Evolutionary conservation across 306 rosid genomes (phyloP).

Genomic region (Hylodesmum podocarpum): DNA sequence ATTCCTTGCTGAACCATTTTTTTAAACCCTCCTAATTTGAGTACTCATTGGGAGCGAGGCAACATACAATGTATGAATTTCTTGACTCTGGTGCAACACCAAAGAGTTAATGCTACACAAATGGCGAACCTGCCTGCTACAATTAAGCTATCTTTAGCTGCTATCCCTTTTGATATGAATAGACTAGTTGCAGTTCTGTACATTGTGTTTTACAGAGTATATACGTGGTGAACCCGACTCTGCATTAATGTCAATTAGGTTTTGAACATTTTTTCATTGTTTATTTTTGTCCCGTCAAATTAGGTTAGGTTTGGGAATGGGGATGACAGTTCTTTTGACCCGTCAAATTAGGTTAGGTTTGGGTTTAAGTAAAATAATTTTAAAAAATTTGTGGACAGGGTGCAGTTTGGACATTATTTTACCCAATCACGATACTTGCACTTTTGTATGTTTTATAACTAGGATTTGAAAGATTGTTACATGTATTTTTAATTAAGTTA

Average conservation of each 20-base stretch:
- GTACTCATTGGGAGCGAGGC: constrained; percentile 5
- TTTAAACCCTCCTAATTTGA: background rate
- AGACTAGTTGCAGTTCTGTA: background rate
- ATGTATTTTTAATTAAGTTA: background rate
- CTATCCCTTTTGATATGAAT: background rate
- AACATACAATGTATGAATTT: background rate
- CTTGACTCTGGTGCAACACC: background rate
- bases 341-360: background rate
- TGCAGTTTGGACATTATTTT: background rate
- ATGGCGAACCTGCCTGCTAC: background rate
- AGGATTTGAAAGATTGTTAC: background rate
- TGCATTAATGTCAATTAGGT: background rate
- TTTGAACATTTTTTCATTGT: background rate
- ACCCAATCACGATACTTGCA: background rate
- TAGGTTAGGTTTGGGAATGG: background rate
- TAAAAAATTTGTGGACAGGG: background rate
- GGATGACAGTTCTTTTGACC: background rate
- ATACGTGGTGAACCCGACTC: background rate
- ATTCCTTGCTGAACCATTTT: constrained; percentile 1
- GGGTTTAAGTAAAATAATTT: background rate
- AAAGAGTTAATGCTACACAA: background rate
- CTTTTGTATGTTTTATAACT: background rate
- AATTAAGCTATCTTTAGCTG: background rate
- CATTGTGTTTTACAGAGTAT: background rate
- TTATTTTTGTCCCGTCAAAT: background rate